Evolutionary conservation across 2,329 filamentous ascomycete species (phyloP), one percentile per base, ranked within the genome.

Genomic region (Talaromyces amestolkiae): DNA sequence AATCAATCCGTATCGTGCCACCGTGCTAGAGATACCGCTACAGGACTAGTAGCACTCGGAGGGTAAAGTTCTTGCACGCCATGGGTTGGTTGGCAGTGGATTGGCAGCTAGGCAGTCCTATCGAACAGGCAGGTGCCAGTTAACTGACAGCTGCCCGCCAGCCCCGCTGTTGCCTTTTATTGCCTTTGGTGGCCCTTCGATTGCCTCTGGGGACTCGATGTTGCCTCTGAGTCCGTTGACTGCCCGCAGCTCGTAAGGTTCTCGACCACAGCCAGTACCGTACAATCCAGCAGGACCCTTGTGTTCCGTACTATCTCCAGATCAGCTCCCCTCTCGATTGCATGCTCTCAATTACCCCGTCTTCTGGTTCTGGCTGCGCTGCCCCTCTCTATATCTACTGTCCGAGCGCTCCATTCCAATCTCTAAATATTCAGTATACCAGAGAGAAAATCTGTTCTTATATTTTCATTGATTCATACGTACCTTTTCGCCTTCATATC

Each of bases 301-400:
- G 37, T 58, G 19, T n/a, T 54, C 51, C 51, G 51, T 33, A 11
- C 33, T 39, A 56, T 63, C 60, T 24, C 59, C 45, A 60, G 43
- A 37, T 61, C 59, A 53, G 17, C 47, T 41, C 33, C 22, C 37
- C 33, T 54, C 47, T 31, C 24, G 19, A 11, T 49, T 49, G 45
- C 56, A 31, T 27, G 43, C n/a, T 47, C 58, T 47, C 13, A 31
- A n/a, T 5, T 24, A 24, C 27, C 58, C 58, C 43, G 15, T 61
- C 41, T 22, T 47, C 58, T 60, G 24, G 47, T 51, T 53, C 60
- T 35, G 17, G 8, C 33, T 15, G 39, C 60, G n/a, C n/a, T 39
- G 27, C 61, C 61, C 61, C 61, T 63, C 61, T 63, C 61, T 63
- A 63, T 63, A 63, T 53, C 61, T 63, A 58, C 51, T 17, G 27